phyloP scores from a whole-genome alignment of 495 filamentous ascomycete species.

The Jackrogersella minutella region DNA sequence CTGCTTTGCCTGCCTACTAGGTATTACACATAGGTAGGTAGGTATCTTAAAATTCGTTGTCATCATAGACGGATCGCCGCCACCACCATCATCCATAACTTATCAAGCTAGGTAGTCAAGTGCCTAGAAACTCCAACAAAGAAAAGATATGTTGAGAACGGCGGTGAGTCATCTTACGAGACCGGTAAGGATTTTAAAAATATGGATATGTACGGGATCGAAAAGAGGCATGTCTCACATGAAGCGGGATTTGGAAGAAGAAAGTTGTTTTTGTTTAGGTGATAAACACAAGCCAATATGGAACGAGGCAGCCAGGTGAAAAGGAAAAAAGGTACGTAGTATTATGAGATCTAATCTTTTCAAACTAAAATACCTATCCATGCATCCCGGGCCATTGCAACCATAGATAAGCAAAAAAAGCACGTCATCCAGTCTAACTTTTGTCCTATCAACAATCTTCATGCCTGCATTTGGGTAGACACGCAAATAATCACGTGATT shows the following conservation, averaged over 20 bases:
- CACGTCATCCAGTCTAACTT: slow-evolving; percentile 28
- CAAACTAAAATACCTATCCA: too few relatives aligned
- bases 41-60: background rate
- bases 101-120: background rate
- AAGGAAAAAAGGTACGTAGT: background rate
- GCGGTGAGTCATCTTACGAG: slow-evolving; percentile 16
- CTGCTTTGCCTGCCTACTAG: too few relatives aligned
- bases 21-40: too few relatives aligned
- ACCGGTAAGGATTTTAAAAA: slow-evolving; percentile 7
- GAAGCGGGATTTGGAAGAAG: slow-evolving; percentile 9
- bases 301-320: too few relatives aligned
- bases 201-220: slow-evolving; percentile 13
- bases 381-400: too few relatives aligned
- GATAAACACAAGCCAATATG: too few relatives aligned
- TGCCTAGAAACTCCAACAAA: slow-evolving; percentile 8
- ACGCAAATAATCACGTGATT: too few relatives aligned
- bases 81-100: background rate
- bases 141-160: background rate
- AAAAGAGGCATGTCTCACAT: background rate
- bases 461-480: slow-evolving; percentile 13
- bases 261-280: background rate
- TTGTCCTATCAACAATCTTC: slow-evolving; percentile 19
- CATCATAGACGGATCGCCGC: slow-evolving; percentile 7
- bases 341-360: slow-evolving; percentile 10
- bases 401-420: slow-evolving; percentile 39